A percentile compares a stretch with the other conserved stretches of the same genome.
Evolutionary conservation across 2,329 filamentous ascomycete genomes (phyloP).

Genomic region (Fusarium sterilihyphosum): DNA sequence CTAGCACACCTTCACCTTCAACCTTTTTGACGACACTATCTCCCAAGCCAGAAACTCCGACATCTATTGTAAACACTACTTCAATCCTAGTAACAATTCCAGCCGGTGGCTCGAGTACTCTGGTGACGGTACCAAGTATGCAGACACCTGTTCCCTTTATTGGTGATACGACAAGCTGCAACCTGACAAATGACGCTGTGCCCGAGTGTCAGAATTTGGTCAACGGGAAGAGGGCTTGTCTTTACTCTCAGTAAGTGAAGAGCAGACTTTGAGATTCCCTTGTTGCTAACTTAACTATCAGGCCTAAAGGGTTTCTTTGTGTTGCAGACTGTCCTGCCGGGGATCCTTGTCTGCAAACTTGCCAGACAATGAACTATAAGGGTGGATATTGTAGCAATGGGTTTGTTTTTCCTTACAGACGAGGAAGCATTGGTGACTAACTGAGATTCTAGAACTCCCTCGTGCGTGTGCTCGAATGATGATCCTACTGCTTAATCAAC

Average conservation of each 20-base stretch:
- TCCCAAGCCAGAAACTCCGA: not conserved
- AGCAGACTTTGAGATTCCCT: too few species aligned
- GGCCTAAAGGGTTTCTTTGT: rapidly evolving
- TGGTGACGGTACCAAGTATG: not conserved
- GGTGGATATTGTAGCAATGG: not conserved
- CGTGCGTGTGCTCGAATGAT: not conserved
- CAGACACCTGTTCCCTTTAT: not conserved
- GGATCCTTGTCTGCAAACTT: not conserved
- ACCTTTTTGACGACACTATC: not conserved
- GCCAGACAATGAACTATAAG: not conserved
- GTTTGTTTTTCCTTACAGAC: not conserved
- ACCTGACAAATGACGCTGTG: not conserved
- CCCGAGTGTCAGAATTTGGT: not conserved
- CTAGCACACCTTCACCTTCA: not conserved
- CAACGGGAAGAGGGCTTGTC: not conserved
- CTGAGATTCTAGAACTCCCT: not conserved
- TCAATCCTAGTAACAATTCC: not conserved
- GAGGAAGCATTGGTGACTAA: not conserved
- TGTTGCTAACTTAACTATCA: not conserved
- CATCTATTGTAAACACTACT: not conserved
- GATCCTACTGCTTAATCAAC: not conserved
- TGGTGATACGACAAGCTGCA: not conserved
- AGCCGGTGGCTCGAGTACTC: not conserved
- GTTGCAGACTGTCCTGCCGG: rapidly evolving
- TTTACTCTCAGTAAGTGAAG: not conserved